These are phyloP conservation scores for Suillus cothurnatus DNA, from an alignment of 768 basidiomycete species.

Conservation along the genomic window DNA sequence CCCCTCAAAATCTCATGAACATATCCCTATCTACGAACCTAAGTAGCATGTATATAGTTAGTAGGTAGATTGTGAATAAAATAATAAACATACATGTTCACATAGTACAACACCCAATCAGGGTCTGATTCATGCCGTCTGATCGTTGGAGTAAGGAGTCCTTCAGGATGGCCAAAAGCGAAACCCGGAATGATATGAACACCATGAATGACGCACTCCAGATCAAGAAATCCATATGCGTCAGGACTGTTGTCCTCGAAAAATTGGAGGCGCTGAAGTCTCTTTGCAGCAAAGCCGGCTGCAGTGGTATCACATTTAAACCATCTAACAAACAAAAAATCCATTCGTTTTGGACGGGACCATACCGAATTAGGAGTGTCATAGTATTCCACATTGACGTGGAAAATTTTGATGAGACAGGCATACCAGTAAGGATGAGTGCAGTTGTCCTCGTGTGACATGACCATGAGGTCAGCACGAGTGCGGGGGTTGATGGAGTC, in stretches of 20 bases:
- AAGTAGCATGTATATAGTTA: background rate
- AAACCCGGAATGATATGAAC: slow-evolving; percentile 48
- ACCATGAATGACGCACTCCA: slow-evolving; percentile 38
- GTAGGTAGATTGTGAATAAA: background rate
- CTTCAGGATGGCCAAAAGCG: slow-evolving; percentile 15
- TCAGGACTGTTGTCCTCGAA: slow-evolving; percentile 25
- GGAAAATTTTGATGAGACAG: slow-evolving; percentile 35
- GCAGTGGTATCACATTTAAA: slow-evolving; percentile 29
- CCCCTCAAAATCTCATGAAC: slow-evolving; percentile 30
- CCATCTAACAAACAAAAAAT: slow-evolving; percentile 47
- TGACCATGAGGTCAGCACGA: slow-evolving; percentile 38
- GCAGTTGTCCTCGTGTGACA: slow-evolving; percentile 21
- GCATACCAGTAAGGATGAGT: slow-evolving; percentile 43
- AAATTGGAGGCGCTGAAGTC: slow-evolving; percentile 42
- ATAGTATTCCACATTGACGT: slow-evolving; percentile 12
- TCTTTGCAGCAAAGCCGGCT: slow-evolving; percentile 29
- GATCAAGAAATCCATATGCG: slow-evolving; percentile 51
- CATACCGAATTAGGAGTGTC: background rate
- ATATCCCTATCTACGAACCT: slow-evolving; percentile 42
- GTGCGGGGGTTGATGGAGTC: slow-evolving; percentile 33
- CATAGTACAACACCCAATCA: slow-evolving; percentile 35
- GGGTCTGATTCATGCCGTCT: slow-evolving; percentile 13
- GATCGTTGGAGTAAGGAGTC: slow-evolving; percentile 10
- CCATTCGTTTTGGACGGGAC: slow-evolving; percentile 24
- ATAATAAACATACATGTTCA: slow-evolving; percentile 32